Percentiles rank a stretch among this genome's conserved stretches.
Evolutionary conservation across 805 yeast species (phyloP).

Genomic region (Metschnikowia peoriensis): DNA sequence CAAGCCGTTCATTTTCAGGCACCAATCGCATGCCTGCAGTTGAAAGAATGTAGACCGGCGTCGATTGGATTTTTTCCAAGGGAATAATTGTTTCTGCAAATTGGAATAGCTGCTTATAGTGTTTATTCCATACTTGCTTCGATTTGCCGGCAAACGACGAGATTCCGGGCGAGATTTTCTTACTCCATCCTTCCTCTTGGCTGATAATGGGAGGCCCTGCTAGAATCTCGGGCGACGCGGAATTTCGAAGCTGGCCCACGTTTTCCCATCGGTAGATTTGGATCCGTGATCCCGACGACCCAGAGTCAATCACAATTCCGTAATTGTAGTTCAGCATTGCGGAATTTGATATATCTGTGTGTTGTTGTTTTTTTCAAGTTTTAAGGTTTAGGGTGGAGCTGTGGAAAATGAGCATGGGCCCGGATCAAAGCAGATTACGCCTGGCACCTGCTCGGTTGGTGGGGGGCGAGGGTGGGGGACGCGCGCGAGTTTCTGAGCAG

Average conservation of each 20-base stretch:
- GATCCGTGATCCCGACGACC: conserved; percentile 90
- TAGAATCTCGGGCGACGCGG: conserved; percentile 32
- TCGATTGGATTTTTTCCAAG: conserved; percentile 49
- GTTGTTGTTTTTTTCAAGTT: neutral
- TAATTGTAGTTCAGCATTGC: conserved; percentile 37
- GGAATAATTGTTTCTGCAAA: conserved; percentile 77
- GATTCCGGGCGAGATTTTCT: conserved; percentile 79
- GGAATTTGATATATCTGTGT: neutral
- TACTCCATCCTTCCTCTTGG: conserved; percentile 67
- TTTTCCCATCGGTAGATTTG: conserved; percentile 82
- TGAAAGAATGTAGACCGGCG: conserved; percentile 89
- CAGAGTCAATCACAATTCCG: conserved; percentile 92
- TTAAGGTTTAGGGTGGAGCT: too few species aligned
- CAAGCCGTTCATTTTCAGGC: conserved; percentile 49
- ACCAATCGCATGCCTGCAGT: conserved; percentile 96
- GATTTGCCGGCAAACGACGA: conserved; percentile 56
- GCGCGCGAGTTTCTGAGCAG: neutral
- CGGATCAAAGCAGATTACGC: too few species aligned
- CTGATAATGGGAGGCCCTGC: conserved; percentile 66
- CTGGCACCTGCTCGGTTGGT: too few species aligned
- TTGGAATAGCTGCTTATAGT: conserved; percentile 60
- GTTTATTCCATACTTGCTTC: conserved; percentile 63
- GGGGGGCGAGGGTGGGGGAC: too few species aligned
- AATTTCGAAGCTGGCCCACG: conserved; percentile 21
- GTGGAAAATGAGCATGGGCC: too few species aligned